These are phyloP conservation scores for Calocera cornea DNA, from an alignment of 768 basidiomycete species.

Conservation along the genomic window DNA sequence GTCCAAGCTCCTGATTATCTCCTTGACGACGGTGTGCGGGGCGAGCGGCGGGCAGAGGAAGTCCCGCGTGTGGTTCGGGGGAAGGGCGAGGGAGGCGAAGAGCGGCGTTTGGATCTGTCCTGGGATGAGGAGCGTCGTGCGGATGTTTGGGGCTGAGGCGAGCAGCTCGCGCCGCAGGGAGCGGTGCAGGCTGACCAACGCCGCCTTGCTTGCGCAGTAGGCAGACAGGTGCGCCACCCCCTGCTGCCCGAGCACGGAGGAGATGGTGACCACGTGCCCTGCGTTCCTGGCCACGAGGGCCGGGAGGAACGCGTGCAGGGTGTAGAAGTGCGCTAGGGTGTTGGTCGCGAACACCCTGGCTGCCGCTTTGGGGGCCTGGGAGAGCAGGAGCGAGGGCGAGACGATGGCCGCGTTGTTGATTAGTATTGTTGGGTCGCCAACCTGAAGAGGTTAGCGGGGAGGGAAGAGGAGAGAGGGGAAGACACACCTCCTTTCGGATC, in stretches of 20 bases:
- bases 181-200: conserved; percentile 66
- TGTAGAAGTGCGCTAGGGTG: conserved; percentile 80
- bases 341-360: conserved; percentile 81
- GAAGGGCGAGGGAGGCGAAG: conserved; percentile 43
- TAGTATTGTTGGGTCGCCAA: conserved; percentile 78
- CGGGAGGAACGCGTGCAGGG: conserved; percentile 84
- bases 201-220: conserved; percentile 87
- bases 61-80: conserved; percentile 37
- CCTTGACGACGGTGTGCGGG: conserved; percentile 64
- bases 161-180: conserved; percentile 71
- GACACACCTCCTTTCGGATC: conserved; percentile 60
- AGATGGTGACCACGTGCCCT: conserved; percentile 55
- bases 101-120: conserved; percentile 68
- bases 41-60: conserved; percentile 69
- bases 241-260: conserved; percentile 3
- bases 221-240: conserved; percentile 39
- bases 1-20: conserved; percentile 69
- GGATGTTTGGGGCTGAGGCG: conserved; percentile 60
- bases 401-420: conserved; percentile 94
- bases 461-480: neutral
- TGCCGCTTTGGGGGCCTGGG: conserved; percentile 33
- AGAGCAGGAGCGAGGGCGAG: conserved; percentile 74
- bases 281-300: conserved; percentile 59
- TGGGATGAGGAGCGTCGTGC: conserved; percentile 77
- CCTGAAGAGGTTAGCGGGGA: conserved; percentile 32